Evolutionary conservation across 2,329 filamentous ascomycete genomes (phyloP).

Genomic region (Ceratocystis ficicola): DNA sequence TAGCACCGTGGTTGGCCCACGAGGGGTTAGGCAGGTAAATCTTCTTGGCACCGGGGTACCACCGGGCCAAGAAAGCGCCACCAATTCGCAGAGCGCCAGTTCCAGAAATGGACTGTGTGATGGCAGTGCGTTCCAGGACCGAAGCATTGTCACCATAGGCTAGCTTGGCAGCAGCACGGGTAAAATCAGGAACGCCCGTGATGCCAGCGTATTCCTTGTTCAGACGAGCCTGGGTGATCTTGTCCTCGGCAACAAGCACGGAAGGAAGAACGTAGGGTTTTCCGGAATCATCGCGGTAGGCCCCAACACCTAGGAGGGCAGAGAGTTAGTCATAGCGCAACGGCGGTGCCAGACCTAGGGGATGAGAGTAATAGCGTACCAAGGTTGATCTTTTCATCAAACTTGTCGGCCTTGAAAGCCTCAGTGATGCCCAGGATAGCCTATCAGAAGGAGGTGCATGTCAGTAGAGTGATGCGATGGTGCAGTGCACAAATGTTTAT

Average conservation of each 20-base stretch:
- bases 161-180: conserved; percentile 76
- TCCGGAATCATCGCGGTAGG: conserved; percentile 95
- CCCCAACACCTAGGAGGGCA: conserved; percentile 60
- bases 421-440: conserved; percentile 91
- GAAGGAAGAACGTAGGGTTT: conserved; percentile 97
- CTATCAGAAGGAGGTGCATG: conserved; percentile 32
- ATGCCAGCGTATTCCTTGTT: conserved; percentile 99
- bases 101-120: conserved; percentile 96
- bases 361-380: conserved; percentile 40
- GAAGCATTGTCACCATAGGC: conserved; percentile 77
- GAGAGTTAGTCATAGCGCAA: conserved; percentile 21
- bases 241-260: conserved; percentile 77
- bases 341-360: conserved; percentile 2
- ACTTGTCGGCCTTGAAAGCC: conserved; percentile 94
- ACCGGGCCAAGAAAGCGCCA: conserved; percentile 81
- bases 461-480: not conserved
- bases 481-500: not conserved
- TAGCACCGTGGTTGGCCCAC: conserved; percentile 96
- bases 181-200: conserved; percentile 89
- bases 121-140: conserved; percentile 67
- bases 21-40: conserved; percentile 94
- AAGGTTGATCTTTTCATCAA: conserved; percentile 94
- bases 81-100: conserved; percentile 93
- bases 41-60: conserved; percentile 83
- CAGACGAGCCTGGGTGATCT: conserved; percentile 61